phyloP scores from a whole-genome alignment of 169 alveolate genomes.

The Plasmodium yoelii region DNA sequence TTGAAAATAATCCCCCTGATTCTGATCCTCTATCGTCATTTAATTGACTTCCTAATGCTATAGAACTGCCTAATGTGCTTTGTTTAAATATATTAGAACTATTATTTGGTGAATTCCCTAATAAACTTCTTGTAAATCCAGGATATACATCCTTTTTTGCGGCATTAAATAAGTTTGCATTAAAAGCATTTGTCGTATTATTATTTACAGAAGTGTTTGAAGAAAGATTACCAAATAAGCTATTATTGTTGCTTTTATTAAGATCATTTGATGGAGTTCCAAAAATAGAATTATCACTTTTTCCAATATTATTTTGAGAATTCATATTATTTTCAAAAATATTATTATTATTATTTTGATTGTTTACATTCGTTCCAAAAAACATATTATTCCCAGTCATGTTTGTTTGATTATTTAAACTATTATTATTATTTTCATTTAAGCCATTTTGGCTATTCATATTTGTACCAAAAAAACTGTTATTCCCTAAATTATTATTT shows the following conservation, averaged over 20 bases:
- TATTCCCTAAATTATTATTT: slow-evolving; percentile 49
- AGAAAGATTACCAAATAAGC: slow-evolving; percentile 33
- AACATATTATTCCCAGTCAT: slow-evolving; percentile 13
- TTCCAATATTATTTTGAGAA: slow-evolving; percentile 21
- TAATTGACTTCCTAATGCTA: slow-evolving; percentile 75
- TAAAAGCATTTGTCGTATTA: slow-evolving; percentile 42
- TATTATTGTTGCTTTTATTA: slow-evolving; percentile 35
- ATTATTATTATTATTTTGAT: slow-evolving; percentile 25
- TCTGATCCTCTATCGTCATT: slow-evolving; percentile 65
- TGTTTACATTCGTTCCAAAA: slow-evolving; percentile 13
- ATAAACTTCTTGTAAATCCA: slow-evolving; percentile 47
- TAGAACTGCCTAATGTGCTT: slow-evolving; percentile 72
- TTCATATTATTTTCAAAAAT: slow-evolving; percentile 7
- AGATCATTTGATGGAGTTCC: slow-evolving; percentile 19
- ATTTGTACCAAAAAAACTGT: slow-evolving; percentile 30
- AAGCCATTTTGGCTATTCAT: slow-evolving; percentile 11
- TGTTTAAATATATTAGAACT: slow-evolving; percentile 60
- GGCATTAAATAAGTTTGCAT: slow-evolving; percentile 70
- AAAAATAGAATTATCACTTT: slow-evolving; percentile 42
- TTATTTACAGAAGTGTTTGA: slow-evolving; percentile 3
- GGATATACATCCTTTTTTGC: slow-evolving; percentile 72
- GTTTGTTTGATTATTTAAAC: slow-evolving; percentile 12
- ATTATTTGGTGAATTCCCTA: slow-evolving; percentile 44
- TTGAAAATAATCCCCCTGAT: slow-evolving; percentile 62
- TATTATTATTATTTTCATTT: slow-evolving; percentile 3